These are phyloP conservation scores for Epichloe sibirici DNA, from an alignment of 2,329 filamentous ascomycete species.

Conservation along the genomic window DNA sequence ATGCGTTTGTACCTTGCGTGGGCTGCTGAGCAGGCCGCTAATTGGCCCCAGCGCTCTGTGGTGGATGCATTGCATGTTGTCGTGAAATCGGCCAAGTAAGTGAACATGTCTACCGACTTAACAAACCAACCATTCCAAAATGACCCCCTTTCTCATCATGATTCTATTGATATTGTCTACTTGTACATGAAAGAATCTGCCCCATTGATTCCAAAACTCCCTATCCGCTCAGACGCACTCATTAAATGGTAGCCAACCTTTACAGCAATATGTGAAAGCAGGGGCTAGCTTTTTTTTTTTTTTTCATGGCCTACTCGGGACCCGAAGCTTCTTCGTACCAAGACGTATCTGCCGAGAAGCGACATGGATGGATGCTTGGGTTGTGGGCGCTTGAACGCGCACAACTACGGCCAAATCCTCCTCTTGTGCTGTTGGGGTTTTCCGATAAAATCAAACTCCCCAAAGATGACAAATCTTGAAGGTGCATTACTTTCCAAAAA, in stretches of 20 bases:
- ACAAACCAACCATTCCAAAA: not conserved
- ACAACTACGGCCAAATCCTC: not conserved
- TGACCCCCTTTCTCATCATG: not conserved
- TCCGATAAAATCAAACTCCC: not conserved
- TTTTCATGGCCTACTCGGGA: too few relatives aligned
- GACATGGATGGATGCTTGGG: not conserved
- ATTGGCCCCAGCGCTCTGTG: not conserved
- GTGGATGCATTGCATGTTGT: not conserved
- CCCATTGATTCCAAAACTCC: conserved; percentile 15
- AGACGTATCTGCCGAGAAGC: not conserved
- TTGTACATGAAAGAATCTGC: conserved; percentile 3
- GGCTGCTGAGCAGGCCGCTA: not conserved
- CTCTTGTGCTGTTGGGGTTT: not conserved
- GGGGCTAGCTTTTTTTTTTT: not conserved
- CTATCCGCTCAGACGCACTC: not conserved
- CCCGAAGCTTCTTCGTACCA: not conserved
- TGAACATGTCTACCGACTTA: not conserved
- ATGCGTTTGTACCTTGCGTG: too few relatives aligned
- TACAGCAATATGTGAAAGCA: not conserved
- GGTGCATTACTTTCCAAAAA: conserved; percentile 4
- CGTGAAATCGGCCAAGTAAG: not conserved
- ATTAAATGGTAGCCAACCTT: not conserved
- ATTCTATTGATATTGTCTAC: conserved; percentile 2
- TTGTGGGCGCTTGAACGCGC: not conserved
- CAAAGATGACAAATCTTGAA: conserved; percentile 1